Conservation (phyloP, 257 asterid genomes). For the Primulina eburnea region DNA sequence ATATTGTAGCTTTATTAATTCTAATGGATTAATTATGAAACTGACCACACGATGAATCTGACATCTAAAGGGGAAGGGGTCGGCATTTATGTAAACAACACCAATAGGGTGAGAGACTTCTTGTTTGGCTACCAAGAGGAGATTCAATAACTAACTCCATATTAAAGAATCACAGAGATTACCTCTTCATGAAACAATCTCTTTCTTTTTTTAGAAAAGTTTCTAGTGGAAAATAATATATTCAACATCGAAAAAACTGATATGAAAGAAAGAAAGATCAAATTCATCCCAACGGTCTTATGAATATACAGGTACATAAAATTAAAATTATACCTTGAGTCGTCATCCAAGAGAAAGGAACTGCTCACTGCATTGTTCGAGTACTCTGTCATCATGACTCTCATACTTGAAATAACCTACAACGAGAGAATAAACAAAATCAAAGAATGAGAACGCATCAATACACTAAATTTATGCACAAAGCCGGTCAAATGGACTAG, state of each 20-base stretch:
- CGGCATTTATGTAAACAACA: background rate
- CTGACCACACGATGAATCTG: background rate
- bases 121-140: background rate
- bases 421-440: slow-evolving; percentile 17
- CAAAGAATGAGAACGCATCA: background rate
- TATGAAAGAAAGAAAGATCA: background rate
- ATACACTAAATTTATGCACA: slow-evolving; percentile 15
- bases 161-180: background rate
- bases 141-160: slow-evolving; percentile 1
- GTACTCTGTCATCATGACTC: slow-evolving; percentile 74
- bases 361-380: slow-evolving; percentile 70
- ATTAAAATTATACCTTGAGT: slow-evolving; percentile 48
- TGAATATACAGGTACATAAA: background rate
- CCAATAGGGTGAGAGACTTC: background rate
- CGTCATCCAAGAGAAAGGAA: slow-evolving; percentile 75
- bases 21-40: background rate
- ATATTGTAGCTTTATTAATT: background rate
- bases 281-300: background rate
- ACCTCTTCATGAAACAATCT: background rate
- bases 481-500: background rate
- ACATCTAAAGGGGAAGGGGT: background rate
- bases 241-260: background rate
- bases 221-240: slow-evolving; percentile 8
- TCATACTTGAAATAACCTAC: slow-evolving; percentile 70
- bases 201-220: background rate